phyloP scores from a whole-genome alignment of 2,329 filamentous ascomycete genomes.

The Pseudogymnoascus sp. region DNA sequence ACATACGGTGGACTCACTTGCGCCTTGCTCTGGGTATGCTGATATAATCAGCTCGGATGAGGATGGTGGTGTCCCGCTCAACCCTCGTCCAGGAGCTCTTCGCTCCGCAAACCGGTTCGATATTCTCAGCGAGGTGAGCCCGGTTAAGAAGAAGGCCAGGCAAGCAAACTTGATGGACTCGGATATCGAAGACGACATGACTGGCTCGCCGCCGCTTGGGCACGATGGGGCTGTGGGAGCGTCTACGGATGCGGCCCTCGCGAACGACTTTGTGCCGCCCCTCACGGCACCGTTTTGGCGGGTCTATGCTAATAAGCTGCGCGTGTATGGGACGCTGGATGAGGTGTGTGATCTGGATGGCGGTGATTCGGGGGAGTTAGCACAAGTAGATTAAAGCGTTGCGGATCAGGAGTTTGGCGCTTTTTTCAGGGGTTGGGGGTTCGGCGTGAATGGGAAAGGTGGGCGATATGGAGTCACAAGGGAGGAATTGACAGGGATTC shows the following conservation, averaged over 20 bases:
- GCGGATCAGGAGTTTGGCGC: background rate
- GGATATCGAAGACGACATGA: constrained; percentile 1
- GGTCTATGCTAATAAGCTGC: constrained; percentile 26
- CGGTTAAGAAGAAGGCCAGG: background rate
- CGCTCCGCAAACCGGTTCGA: background rate
- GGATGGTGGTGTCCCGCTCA: background rate
- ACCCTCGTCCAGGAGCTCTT: background rate
- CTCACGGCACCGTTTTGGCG: constrained; percentile 25
- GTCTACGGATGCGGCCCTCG: constrained; percentile 19
- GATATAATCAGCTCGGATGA: background rate
- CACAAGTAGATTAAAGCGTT: background rate
- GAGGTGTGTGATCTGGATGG: constrained; percentile 23
- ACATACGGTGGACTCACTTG: background rate
- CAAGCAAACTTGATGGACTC: background rate
- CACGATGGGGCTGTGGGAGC: background rate
- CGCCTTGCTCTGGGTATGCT: background rate
- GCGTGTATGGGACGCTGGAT: constrained; percentile 28
- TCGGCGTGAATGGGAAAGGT: background rate
- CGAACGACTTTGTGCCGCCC: constrained; percentile 8
- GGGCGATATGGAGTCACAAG: background rate
- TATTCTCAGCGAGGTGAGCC: background rate
- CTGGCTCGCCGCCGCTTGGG: background rate
- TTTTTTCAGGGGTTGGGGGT: background rate
- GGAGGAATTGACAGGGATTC: background rate
- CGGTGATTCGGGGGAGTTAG: background rate